Evolutionary conservation across 345 rosid genomes (phyloP), one percentile per base, ranked within the genome.

Genomic region (Odontarrhena argentea): DNA sequence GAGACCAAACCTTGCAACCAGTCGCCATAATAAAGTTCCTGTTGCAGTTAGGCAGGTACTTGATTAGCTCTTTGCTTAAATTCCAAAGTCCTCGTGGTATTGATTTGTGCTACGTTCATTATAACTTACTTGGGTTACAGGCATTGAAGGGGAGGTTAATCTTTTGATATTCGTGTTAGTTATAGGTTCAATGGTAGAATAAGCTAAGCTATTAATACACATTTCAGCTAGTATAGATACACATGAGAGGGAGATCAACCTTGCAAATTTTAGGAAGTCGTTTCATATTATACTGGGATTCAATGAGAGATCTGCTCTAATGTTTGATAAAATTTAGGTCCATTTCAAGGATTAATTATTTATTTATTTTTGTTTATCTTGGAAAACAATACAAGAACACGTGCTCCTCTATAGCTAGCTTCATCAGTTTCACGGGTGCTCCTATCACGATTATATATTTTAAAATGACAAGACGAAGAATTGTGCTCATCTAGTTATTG

Each of bases 11-110:
- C 76, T 83, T 68, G 96, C 90, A 44, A 71, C 85, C 28, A 63
- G 88, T 77, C 87, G 72, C 71, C 95, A 91, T 68, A 87, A 88
- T 70, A 91, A 94, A 81, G 76, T 94, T 69, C 86, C 99, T 32
- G 24, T 83, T 60, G 77, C 99, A 32, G 89, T 88, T 52, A 91
- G 99, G 77, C 91, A 88, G 99, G 99, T 91, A 81, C 53, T 28
- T 57, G 37, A n/a, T 24, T 32, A 68, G 38, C 10, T 28, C 37
- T 32, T 51, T 53, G 30, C 41, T 44, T 15, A 26, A 43, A 26
- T 35, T 40, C 60, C 3, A 5, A 60, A 48, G 26, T 66, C 28
- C 14, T 56, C 3, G 5, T 25, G 36, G 34, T 53, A 40, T 38
- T 50, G 45, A 47, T 41, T 9, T 38, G 37, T 34, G 45, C 38